These are phyloP conservation scores for Thozetella sp. DNA, from an alignment of 495 filamentous ascomycete species.

Conservation along the genomic window DNA sequence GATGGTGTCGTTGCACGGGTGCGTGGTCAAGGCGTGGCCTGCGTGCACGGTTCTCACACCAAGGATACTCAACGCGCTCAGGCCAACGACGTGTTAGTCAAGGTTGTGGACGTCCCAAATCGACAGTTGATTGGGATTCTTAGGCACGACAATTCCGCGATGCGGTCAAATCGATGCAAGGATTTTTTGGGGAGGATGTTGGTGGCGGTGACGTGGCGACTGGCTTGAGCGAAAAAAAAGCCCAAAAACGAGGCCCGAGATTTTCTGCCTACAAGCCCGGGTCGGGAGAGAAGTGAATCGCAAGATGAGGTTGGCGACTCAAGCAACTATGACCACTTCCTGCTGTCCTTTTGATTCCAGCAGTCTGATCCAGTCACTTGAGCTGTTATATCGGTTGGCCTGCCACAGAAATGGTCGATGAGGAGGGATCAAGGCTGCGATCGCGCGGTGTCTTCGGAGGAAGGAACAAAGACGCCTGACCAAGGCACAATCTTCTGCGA, in stretches of 20 bases:
- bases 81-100: slow-evolving; percentile 2
- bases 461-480: no score
- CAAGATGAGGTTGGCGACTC: no score
- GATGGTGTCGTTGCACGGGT: neutral
- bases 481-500: no score
- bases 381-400: no score
- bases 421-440: no score
- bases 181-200: neutral
- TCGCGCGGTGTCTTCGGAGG: no score
- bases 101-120: neutral
- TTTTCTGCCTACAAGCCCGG: neutral
- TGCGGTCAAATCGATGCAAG: neutral
- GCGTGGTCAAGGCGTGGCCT: neutral
- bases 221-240: neutral
- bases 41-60: slow-evolving; percentile 3
- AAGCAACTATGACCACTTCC: no score
- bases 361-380: no score
- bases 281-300: no score
- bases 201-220: slow-evolving; percentile 1
- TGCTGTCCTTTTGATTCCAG: no score
- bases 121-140: neutral
- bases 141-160: neutral
- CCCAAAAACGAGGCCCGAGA: neutral
- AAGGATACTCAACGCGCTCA: neutral
- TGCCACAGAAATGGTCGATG: no score